Conservation (phyloP, 495 filamentous ascomycete species). For the Penicillium robsamsonii region DNA sequence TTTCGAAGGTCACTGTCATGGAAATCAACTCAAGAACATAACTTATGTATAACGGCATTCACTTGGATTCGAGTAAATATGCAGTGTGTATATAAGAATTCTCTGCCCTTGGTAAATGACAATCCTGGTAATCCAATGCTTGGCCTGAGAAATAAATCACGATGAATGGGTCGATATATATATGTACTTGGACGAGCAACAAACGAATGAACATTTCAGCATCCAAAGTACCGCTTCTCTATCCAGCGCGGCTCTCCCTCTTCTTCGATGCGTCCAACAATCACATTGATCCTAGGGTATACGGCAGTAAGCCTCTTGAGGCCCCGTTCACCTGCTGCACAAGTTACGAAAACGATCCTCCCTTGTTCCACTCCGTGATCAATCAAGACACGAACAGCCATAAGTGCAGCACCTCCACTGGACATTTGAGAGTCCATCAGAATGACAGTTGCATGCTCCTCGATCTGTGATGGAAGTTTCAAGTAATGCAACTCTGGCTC, state of each 20-base stretch:
- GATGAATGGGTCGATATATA: background rate
- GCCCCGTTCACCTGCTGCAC: slow-evolving; percentile 76
- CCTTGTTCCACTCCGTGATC: slow-evolving; percentile 90
- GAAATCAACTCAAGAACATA: background rate
- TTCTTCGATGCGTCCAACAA: slow-evolving; percentile 74
- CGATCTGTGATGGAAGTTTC: slow-evolving; percentile 68
- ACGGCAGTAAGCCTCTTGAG: slow-evolving; percentile 79
- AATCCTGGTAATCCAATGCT: slow-evolving; percentile 3
- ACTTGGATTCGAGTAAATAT: background rate
- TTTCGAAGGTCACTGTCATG: background rate
- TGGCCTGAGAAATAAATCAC: background rate
- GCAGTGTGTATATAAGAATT: background rate
- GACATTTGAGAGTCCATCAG: slow-evolving; percentile 93
- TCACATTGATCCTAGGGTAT: slow-evolving; percentile 78
- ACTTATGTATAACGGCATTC: background rate
- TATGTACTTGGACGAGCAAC: background rate
- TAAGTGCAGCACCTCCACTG: slow-evolving; percentile 86
- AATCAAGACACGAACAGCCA: slow-evolving; percentile 91
- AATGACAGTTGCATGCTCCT: slow-evolving; percentile 72
- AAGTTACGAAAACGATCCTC: slow-evolving; percentile 84
- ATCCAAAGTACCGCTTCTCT: slow-evolving; percentile 77
- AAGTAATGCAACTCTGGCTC: slow-evolving; percentile 92
- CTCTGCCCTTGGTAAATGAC: background rate
- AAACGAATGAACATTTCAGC: slow-evolving; percentile 42
- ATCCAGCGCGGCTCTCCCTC: slow-evolving; percentile 80